Conservation (phyloP, 768 basidiomycete species). For the Mycena floridula region DNA sequence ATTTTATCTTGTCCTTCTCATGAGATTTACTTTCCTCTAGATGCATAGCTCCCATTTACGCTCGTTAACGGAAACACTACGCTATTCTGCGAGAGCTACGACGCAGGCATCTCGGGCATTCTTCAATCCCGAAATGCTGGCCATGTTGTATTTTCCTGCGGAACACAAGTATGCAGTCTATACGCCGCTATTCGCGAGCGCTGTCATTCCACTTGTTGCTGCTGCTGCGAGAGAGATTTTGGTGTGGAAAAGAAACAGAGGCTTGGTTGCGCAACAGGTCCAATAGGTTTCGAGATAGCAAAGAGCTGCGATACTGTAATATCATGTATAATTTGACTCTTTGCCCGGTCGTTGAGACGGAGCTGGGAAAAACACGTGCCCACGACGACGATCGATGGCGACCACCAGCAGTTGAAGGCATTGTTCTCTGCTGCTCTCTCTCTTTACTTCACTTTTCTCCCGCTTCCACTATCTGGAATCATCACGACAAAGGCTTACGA, state of each 20-base stretch:
- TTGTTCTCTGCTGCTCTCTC: no score
- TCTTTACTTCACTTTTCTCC: no score
- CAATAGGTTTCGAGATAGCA: neutral
- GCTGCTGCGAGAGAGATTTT: slow-evolving; percentile 68
- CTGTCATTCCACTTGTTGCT: slow-evolving; percentile 76
- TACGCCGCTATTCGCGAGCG: slow-evolving; percentile 89
- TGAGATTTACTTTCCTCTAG: slow-evolving; percentile 20
- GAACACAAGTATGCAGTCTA: slow-evolving; percentile 99
- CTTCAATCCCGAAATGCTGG: slow-evolving; percentile 96
- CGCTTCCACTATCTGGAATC: no score
- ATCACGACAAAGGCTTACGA: no score
- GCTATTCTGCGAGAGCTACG: slow-evolving; percentile 56
- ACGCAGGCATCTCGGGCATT: slow-evolving; percentile 78
- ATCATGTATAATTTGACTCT: neutral
- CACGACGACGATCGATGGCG: no score
- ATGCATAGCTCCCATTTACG: slow-evolving; percentile 28
- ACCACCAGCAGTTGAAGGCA: no score
- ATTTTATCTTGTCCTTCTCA: slow-evolving; percentile 4
- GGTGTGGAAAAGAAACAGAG: slow-evolving; percentile 45
- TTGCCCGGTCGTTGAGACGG: neutral
- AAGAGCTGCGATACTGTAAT: neutral
- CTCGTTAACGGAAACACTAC: slow-evolving; percentile 42
- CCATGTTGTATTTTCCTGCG: slow-evolving; percentile 92
- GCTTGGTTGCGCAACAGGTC: neutral
- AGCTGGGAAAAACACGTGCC: neutral